Evolutionary conservation across 1,139 yeast species (phyloP), one percentile per base, ranked within the genome.

Genomic region (Eremothecium coryli): DNA sequence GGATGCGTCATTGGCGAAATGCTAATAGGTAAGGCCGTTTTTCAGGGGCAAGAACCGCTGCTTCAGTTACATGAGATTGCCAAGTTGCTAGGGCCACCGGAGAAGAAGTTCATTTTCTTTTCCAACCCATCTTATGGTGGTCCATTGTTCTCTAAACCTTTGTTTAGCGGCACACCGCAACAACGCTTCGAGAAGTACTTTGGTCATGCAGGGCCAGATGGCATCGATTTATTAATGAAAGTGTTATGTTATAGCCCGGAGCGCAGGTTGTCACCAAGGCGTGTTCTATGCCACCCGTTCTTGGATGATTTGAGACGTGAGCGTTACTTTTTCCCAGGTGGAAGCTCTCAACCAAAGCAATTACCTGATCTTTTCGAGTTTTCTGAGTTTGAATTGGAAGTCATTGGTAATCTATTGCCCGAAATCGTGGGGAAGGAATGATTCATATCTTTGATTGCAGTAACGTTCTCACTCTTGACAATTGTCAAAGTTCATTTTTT

Each of bases 1-100:
- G 93, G 93, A 1, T 82, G 93, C 65, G 90, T 81, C 7, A 64
- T 81, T 44, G 90, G 90, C 13, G 93, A 82, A 57, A 80, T 82
- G 88, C 70, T 79, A 44, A 66, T 80, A 50, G 88, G 90, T 21
- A 78, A 75, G 53, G 85, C 90, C 3, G 77, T 82, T 15, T 82
- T 82, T 61, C 90, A 80, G 61, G 93, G 93, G 35, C 78, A 73
- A 48, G 76, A 78, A 35, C 84, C 88, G 10, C 70, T 77, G 52
- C 60, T 77, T 35, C 93, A 81, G 57, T 65, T 81, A 46, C 71
- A 82, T 52, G 93, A 81, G 56, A 81, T 81, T 43, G 73, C 85
- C 2, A 81, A 81, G 55, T 60, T 81, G 38, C 63, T 81, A 49
- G 93, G 93, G 1, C 90, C 90, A 13, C 77, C 82, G 27, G 68